Base-by-base conservation (phyloP, 1,139 yeast genomes). In the Candida labiduridarum region DNA sequence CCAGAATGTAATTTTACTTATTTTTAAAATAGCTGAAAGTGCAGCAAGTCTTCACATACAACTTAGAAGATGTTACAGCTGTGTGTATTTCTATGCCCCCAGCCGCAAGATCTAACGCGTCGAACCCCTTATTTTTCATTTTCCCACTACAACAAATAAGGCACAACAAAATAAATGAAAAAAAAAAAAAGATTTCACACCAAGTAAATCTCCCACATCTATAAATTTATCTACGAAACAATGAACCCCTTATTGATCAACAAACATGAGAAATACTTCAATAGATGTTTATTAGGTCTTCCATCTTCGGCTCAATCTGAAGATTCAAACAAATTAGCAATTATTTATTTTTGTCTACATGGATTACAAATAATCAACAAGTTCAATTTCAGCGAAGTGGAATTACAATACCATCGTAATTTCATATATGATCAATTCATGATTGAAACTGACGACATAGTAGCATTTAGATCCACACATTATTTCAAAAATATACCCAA, bases 311-410 rank as follows among this genome's bases (percentile, higher is more conserved):
- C 71, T 10, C 83, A 82, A 57, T 62, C 74, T 0, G 85, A 83
- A 52, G 96, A 88, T 60, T 78, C 90, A 19, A 85, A 85, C 55
- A 83, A 80, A 52, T 63, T 87, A 16, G 80, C 92, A 6, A 63
- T 89, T 29, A 75, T 84, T 1, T 87, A 83, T 64, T 89, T 89
- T 62, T 76, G 89, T 52, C 64, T 89, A 1, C 77, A 82, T 27
- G 91, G 91, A 0, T 72, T 89, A 19, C 79, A 76, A 14, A 56
- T 87, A 9, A 60, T 88, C 18, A 73, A 76, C 2, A 66, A 63
- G 41, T 68, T 80, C 42, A 68, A 69, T 34, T 66, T 66, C 25
- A 44, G 61, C 1, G 54, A 51, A 7, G 58, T 56, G 7, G 73
- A 71, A 48, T 61, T 67, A 27, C 45, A 58, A 14, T 58, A 63